These are phyloP conservation scores for Penicillium brasilianum DNA, from an alignment of 2,329 filamentous ascomycete genomes.

Conservation along the genomic window DNA sequence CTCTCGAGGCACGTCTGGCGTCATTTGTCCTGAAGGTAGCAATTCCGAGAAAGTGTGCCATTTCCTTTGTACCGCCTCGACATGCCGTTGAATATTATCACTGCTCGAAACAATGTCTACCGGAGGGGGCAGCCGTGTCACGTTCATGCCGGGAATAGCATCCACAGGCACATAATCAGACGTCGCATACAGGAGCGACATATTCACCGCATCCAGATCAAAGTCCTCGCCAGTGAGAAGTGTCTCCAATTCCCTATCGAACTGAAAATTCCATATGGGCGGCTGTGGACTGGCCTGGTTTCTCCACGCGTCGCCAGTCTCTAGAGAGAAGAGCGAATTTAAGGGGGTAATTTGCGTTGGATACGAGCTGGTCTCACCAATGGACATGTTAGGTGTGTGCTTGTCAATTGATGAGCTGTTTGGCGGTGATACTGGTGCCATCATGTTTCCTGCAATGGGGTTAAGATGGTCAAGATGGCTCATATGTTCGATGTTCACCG, in stretches of 20 bases:
- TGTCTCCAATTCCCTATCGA: constrained; percentile 12
- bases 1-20: constrained; percentile 6
- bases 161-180: constrained; percentile 10
- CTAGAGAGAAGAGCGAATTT: constrained; percentile 10
- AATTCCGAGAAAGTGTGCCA: constrained; percentile 18
- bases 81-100: neutral
- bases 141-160: neutral
- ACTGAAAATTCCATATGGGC: constrained; percentile 6
- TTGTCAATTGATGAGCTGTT: constrained; percentile 15
- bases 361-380: constrained; percentile 1
- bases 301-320: constrained; percentile 14
- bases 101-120: neutral
- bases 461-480: neutral
- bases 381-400: constrained; percentile 9
- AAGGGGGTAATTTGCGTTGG: constrained; percentile 11
- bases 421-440: constrained; percentile 10
- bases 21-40: constrained; percentile 10
- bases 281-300: constrained; percentile 19
- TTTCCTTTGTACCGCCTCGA: constrained; percentile 8
- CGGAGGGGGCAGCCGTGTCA: neutral
- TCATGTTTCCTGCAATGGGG: constrained; percentile 2
- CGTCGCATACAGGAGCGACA: constrained; percentile 14
- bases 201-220: constrained; percentile 30
- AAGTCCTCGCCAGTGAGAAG: constrained; percentile 28
- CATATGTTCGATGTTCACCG: neutral